Conservation (phyloP, 495 filamentous ascomycete genomes). For the Neurospora sp. region DNA sequence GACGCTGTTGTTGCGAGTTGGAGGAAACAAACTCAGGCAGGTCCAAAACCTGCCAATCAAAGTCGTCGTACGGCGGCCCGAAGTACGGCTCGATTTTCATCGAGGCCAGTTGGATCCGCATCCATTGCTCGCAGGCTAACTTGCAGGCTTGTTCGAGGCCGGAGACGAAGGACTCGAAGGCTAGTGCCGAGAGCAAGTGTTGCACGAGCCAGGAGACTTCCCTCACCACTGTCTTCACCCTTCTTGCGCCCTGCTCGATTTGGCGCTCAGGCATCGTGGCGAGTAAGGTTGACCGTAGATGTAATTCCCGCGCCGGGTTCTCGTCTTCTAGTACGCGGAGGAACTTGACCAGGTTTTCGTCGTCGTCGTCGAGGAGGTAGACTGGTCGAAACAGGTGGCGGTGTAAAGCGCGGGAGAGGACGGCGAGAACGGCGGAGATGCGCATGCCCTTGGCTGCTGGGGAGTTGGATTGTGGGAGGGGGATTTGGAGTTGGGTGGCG, state of each 20-base stretch:
- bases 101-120: constrained; percentile 26
- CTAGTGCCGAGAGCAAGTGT: constrained; percentile 22
- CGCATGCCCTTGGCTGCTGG: constrained; percentile 30
- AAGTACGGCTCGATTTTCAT: constrained; percentile 33
- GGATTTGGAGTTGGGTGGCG: constrained; percentile 24
- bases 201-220: constrained; percentile 31
- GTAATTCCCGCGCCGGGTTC: constrained; percentile 23
- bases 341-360: constrained; percentile 22
- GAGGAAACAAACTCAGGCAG: constrained; percentile 19
- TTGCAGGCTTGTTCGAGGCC: constrained; percentile 24
- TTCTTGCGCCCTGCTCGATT: constrained; percentile 16
- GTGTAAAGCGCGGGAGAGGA: constrained; percentile 27
- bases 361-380: constrained; percentile 26
- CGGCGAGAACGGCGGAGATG: constrained; percentile 25
- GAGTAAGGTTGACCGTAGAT: constrained; percentile 21
- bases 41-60: constrained; percentile 30
- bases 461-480: constrained; percentile 26
- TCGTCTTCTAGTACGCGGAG: constrained; percentile 25
- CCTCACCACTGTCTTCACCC: constrained; percentile 26
- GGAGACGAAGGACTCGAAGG: constrained; percentile 23
- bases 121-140: constrained; percentile 27
- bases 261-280: constrained; percentile 23
- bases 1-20: neutral
- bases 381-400: constrained; percentile 27
- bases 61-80: constrained; percentile 29